Base-by-base conservation (phyloP, 495 filamentous ascomycete genomes). In the Penicillium alfredii region DNA sequence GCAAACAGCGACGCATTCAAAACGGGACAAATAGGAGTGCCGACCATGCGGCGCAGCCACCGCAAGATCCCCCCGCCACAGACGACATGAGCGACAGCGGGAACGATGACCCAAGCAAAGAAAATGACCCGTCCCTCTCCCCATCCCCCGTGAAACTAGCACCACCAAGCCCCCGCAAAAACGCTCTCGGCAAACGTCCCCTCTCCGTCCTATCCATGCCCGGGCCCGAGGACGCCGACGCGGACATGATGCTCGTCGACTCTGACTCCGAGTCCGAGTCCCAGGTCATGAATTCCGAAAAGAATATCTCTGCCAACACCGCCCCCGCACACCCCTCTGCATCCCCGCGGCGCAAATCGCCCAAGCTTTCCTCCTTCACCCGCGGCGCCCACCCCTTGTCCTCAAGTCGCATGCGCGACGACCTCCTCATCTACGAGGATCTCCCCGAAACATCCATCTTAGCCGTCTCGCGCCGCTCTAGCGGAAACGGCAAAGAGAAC, bases 61-160 rank as follows among this genome's bases (percentile, higher is more conserved):
- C 30, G 2, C 15, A 35, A 36, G 37, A 50, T 10, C 19, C 15
- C 3, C 24, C 21, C 0, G 17, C 30, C 3, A 20, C 34, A 8
- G 39, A 38, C 11, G 33, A 47, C 7, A 57, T 44, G 36, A 43
- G 15, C 27, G 53, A 64, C 22, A 45, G 50, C 33, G 63, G 66
- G 28, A 51, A 53, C 16, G 59, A 66, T 9, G 43, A 56, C 38
- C 37, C 39, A 25, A 60, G 53, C 40, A 75, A 75, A 59, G 71
- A 75, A 49, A 75, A 75, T 35, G 55, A 75, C 37, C 68, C 71
- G 2, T 66, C 63, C 7, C 47, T 67, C 11, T 68, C 68, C 7
- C 64, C 63, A 5, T 53, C 54, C 1, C 65, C 64, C 0, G 50
- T 66, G 13, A 49, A 45, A 33, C 33, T 53, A 5, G 33, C 49